Evolutionary conservation across 495 filamentous ascomycete species (phyloP).

Genomic region (Astrothelium macrocarpum): DNA sequence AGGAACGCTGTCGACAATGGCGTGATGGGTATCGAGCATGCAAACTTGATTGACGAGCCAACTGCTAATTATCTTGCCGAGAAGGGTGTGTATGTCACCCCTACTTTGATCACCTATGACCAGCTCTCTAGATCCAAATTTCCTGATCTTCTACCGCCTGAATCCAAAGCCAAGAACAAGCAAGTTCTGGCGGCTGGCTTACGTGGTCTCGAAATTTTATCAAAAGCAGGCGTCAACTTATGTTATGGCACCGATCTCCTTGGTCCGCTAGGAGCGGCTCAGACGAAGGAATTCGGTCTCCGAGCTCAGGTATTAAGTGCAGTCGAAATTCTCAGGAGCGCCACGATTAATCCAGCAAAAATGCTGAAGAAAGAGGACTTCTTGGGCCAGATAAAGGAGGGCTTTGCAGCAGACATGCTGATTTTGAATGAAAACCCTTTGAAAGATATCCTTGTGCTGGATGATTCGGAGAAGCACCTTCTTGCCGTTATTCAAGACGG

Average conservation of each 20-base stretch:
- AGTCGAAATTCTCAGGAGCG: constrained; percentile 39
- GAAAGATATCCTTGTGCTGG: constrained; percentile 43
- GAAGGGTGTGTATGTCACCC: constrained; percentile 41
- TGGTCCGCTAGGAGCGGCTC: constrained; percentile 36
- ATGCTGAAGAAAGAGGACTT: constrained; percentile 35
- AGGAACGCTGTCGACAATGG: constrained; percentile 46
- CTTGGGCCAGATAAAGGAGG: constrained; percentile 38
- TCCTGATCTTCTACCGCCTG: constrained; percentile 35
- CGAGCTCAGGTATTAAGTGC: constrained; percentile 36
- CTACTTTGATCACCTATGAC: constrained; percentile 44
- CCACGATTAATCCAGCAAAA: constrained; percentile 43
- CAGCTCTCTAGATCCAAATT: constrained; percentile 39
- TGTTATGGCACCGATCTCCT: constrained; percentile 49
- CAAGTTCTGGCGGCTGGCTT: constrained; percentile 40
- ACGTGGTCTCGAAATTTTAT: constrained; percentile 36
- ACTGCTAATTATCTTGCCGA: constrained; percentile 42
- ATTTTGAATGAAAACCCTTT: constrained; percentile 37
- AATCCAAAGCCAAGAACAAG: constrained; percentile 37
- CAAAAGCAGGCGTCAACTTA: constrained; percentile 42
- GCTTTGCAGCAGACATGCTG: constrained; percentile 18
- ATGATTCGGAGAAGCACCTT: constrained; percentile 36
- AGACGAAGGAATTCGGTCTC: constrained; percentile 43
- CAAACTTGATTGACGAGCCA: constrained; percentile 42
- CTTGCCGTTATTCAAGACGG: constrained; percentile 44
- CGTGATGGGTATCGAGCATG: constrained; percentile 47